Percentiles rank a stretch among this genome's conserved stretches.
Evolutionary conservation across 208 protist genomes (phyloP).

Genomic region (Histomonas meleagridis): DNA sequence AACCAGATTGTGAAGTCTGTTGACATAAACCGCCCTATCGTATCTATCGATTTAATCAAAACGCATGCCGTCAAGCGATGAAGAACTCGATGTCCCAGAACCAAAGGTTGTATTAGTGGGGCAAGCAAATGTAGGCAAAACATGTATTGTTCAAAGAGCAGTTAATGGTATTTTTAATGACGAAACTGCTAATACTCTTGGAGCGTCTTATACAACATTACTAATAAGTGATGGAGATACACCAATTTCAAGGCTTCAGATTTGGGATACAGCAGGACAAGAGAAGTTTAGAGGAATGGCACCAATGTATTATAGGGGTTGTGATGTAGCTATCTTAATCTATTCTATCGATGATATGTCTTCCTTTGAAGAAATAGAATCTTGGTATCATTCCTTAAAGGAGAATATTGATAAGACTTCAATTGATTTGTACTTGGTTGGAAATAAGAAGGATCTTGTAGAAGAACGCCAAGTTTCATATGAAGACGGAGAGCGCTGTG

Average conservation of each 20-base stretch:
- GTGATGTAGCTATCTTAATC: neutral
- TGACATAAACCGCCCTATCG: too few relatives aligned
- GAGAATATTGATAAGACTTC: neutral
- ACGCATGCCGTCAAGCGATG: too few relatives aligned
- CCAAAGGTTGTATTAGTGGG: neutral
- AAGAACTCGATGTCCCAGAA: too few relatives aligned
- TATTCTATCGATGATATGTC: neutral
- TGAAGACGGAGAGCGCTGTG: neutral
- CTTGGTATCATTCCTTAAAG: neutral
- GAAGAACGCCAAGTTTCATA: neutral
- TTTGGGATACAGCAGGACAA: neutral
- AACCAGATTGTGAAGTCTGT: too few relatives aligned
- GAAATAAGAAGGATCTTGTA: neutral
- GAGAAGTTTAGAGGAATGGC: neutral
- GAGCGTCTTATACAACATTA: neutral
- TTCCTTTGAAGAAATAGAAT: neutral
- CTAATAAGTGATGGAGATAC: too few relatives aligned
- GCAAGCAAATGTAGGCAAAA: neutral
- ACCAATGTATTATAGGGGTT: neutral
- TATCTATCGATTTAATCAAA: too few relatives aligned
- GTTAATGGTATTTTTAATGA: neutral
- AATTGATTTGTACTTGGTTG: neutral
- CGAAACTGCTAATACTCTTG: neutral
- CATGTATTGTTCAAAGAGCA: neutral
- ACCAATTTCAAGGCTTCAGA: constrained; percentile 16